Conservation (phyloP, 345 rosid species). For the Eutrema japonicum region DNA sequence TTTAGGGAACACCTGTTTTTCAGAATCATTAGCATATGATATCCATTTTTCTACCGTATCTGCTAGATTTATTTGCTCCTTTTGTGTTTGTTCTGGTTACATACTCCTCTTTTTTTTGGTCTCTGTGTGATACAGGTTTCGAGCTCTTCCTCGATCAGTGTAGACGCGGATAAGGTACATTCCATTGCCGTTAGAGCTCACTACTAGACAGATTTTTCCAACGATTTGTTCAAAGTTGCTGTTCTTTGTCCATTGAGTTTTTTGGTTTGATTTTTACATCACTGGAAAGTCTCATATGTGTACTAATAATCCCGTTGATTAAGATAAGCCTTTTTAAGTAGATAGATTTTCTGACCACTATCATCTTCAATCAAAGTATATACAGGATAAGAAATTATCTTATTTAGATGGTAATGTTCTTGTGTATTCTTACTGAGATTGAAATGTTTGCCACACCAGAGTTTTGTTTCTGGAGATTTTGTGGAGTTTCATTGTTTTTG, state of each 20-base stretch:
- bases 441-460: background rate
- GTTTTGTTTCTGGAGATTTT: background rate
- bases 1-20: conserved; percentile 9
- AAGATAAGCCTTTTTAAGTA: background rate
- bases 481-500: conserved; percentile 18
- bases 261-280: conserved; percentile 5
- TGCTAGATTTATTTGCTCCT: background rate
- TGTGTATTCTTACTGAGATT: background rate
- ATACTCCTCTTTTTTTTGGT: background rate
- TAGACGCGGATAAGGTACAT: conserved; percentile 62
- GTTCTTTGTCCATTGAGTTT: background rate
- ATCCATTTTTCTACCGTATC: background rate
- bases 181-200: conserved; percentile 3
- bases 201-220: background rate
- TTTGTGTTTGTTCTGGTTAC: conserved; percentile 2
- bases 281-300: background rate
- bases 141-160: conserved; percentile 52
- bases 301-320: background rate
- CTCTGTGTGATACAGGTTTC: conserved; percentile 38
- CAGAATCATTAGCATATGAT: background rate
- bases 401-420: background rate
- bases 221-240: background rate
- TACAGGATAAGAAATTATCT: background rate
- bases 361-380: conserved; percentile 6
- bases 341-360: background rate